Base-by-base conservation (phyloP, 495 filamentous ascomycete genomes). In the Apiosordaria backusii region DNA sequence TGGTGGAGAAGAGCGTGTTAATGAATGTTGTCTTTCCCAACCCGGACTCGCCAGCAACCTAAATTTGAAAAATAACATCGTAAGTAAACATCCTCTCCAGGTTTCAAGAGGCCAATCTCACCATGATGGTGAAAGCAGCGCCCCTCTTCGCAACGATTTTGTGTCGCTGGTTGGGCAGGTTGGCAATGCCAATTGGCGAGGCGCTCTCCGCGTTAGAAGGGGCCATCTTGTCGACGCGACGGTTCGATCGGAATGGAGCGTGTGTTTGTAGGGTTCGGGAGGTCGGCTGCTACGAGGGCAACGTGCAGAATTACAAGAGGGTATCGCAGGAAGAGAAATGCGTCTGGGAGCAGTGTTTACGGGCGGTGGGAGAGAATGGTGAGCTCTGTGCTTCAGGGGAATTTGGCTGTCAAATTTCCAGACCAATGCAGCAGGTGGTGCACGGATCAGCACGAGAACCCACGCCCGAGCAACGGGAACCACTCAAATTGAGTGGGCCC, bases 81-180 rank as follows among this genome's bases (percentile, higher is more conserved):
- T 19, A 55, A 68, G 25, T 55, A 67, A 50, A 66, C 3, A 5
- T 27, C 50, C 53, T 6, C 18, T 27, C 54, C 18, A 10, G 15
- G 18, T 5, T 0, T 29, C n/a, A 25, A 35, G 16, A 26, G 10
- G 35, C 23, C 21, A 59, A 22, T 50, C 82, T 70, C 81, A 97
- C 95, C 95, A 99, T 99, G 75, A 99, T 97, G 64, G 95, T 99
- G 81, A 99, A 99, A 68, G 93, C 93, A 72, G 95, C 95, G 79
- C 95, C 95, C 83, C 96, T 88, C 87, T 99, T 99, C 65, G 95
- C 95, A 74, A 99, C 96, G 76, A 99, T 99, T 87, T 99, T 99
- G 86, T 99, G 95, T 77, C 95, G 88, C 85, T 97, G 93, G 83
- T 97, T 97, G 72, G 95, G 93, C 76, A 97, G 83, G 84, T 99